phyloP scores from a whole-genome alignment of 176 grass and related monocot species.

The Zoysia pacifica region DNA sequence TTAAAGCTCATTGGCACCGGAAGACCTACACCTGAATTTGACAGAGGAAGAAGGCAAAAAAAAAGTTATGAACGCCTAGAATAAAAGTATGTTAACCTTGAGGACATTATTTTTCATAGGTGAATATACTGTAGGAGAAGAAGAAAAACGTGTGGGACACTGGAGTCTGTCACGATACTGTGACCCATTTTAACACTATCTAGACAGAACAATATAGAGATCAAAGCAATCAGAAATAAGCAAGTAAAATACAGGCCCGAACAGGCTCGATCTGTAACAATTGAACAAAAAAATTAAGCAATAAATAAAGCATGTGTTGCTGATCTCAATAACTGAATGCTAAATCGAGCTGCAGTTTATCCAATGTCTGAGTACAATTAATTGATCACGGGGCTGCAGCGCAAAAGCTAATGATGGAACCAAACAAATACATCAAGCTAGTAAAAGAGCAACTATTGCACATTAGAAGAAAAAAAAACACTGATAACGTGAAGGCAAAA shows the following conservation, averaged over 20 bases:
- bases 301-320: not conserved
- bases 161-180: not conserved
- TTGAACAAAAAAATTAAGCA: not conserved
- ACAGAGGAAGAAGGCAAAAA: not conserved
- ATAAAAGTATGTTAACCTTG: not conserved
- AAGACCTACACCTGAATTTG: not conserved
- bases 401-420: constrained; percentile 16
- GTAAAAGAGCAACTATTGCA: not conserved
- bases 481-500: not conserved
- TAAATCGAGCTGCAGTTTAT: not conserved
- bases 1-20: not conserved
- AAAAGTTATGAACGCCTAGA: not conserved
- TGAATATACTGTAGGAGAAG: too few relatives aligned
- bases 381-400: not conserved
- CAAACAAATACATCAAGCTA: constrained; percentile 20
- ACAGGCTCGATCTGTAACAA: not conserved
- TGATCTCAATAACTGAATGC: not conserved
- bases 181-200: not conserved
- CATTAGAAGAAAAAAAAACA: not conserved
- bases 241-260: not conserved
- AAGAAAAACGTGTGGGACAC: too few relatives aligned
- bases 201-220: constrained; percentile 7
- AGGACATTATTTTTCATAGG: not conserved
- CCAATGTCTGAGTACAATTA: not conserved
- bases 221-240: not conserved